A percentile compares a stretch with the other conserved stretches of the same genome.
phyloP scores from a whole-genome alignment of 495 filamentous ascomycete genomes.

The Penicillium cosmopolitanum region DNA sequence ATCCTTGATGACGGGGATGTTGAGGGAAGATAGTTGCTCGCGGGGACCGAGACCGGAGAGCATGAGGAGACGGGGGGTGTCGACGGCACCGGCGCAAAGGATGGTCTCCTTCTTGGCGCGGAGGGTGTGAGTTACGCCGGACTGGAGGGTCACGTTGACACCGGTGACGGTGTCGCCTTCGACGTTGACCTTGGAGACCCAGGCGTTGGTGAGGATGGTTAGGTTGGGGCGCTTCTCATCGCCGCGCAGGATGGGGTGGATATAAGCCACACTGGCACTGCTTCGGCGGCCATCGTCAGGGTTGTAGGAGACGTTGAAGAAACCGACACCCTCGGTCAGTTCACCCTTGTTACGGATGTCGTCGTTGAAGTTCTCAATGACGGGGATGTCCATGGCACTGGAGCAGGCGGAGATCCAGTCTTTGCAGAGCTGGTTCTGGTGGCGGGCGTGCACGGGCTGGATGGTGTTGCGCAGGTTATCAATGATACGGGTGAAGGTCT shows the following conservation, averaged over 20 bases:
- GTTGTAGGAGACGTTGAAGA: constrained; percentile 84
- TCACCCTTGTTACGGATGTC: constrained; percentile 69
- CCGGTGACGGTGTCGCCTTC: constrained; percentile 63
- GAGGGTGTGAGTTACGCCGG: constrained; percentile 61
- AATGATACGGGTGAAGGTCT: constrained; percentile 72
- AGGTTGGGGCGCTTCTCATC: constrained; percentile 77
- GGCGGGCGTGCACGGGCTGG: constrained; percentile 74
- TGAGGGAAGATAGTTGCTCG: constrained; percentile 62
- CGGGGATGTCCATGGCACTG: constrained; percentile 70
- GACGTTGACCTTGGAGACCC: constrained; percentile 77
- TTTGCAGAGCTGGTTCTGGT: constrained; percentile 81
- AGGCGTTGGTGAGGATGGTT: constrained; percentile 77
- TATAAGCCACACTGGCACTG: constrained; percentile 83
- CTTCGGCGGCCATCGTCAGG: constrained; percentile 77
- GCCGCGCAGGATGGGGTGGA: constrained; percentile 79
- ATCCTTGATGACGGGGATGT: constrained; percentile 70
- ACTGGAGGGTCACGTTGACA: constrained; percentile 67
- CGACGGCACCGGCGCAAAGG: constrained; percentile 76
- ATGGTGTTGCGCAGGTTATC: constrained; percentile 78
- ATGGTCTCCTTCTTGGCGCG: constrained; percentile 71
- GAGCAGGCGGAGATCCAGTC: constrained; percentile 81
- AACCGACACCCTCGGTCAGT: constrained; percentile 73
- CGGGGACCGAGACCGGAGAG: constrained; percentile 77
- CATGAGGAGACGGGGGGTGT: constrained; percentile 74
- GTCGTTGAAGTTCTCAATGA: constrained; percentile 80